A percentile compares a stretch with the other conserved stretches of the same genome.
These are phyloP conservation scores for Cucurbita argyrosperma DNA, from an alignment of 306 rosid species.

Conservation along the genomic window DNA sequence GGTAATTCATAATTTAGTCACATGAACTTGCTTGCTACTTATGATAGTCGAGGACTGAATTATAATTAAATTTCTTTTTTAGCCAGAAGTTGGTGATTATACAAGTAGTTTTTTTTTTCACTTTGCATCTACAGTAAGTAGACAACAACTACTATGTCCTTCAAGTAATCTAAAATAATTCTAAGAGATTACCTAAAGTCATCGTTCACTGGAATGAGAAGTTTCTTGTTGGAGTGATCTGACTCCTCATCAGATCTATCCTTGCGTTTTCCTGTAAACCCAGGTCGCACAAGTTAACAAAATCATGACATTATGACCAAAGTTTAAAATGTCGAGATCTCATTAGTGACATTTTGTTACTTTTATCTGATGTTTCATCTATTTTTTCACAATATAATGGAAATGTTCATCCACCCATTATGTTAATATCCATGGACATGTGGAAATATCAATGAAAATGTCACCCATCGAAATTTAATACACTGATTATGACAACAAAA, in stretches of 20 bases:
- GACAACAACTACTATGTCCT: neutral
- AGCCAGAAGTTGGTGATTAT: neutral
- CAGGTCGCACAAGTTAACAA: neutral
- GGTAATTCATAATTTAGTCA: neutral
- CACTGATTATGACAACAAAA: neutral
- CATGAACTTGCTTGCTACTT: neutral
- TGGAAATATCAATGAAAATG: no score
- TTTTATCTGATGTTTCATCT: no score
- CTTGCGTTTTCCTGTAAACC: constrained; percentile 30
- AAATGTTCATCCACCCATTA: no score
- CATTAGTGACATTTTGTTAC: no score
- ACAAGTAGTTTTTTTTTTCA: neutral
- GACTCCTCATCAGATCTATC: constrained; percentile 38
- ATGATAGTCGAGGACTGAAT: neutral
- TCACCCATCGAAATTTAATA: no score
- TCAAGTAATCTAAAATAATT: neutral
- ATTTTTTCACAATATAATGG: no score
- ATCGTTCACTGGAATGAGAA: constrained; percentile 55
- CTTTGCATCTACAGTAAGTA: neutral
- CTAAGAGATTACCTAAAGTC: constrained; percentile 47
- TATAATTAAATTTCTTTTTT: neutral
- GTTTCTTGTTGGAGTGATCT: constrained; percentile 29
- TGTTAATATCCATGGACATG: no score
- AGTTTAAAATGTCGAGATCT: no score
- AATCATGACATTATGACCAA: neutral